Conservation (phyloP, 768 basidiomycete genomes). For the Mycena haematopus region DNA sequence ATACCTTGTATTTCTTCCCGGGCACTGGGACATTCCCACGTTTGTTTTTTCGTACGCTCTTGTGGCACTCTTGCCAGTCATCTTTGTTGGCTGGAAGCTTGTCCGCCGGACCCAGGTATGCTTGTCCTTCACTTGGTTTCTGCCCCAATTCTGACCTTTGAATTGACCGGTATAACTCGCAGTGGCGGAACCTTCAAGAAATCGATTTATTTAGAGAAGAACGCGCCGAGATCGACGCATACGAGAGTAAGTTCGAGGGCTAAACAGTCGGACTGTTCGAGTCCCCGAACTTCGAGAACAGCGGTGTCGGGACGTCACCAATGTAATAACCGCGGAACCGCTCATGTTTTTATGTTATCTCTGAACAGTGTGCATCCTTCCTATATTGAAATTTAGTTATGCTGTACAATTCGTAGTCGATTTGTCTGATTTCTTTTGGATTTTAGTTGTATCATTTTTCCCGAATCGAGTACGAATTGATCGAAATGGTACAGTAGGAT, state of each 20-base stretch:
- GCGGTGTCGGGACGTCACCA: not conserved
- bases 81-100: constrained; percentile 55
- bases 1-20: constrained; percentile 58
- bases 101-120: constrained; percentile 47
- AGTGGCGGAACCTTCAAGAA: constrained; percentile 47
- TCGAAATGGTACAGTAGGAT: too few species aligned
- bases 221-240: constrained; percentile 49
- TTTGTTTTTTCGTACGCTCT: constrained; percentile 59
- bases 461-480: too few species aligned
- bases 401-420: too few species aligned
- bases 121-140: not conserved
- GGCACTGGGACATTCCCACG: constrained; percentile 49
- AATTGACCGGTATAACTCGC: not conserved
- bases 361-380: too few species aligned
- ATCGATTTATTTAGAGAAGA: constrained; percentile 54
- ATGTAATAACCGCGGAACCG: too few species aligned
- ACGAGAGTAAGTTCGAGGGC: constrained; percentile 26
- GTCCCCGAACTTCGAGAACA: not conserved
- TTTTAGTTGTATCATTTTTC: too few species aligned
- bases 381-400: too few species aligned
- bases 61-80: constrained; percentile 46
- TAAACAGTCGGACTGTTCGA: too few species aligned
- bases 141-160: too few species aligned
- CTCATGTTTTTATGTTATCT: too few species aligned
- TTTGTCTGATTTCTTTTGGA: too few species aligned